phyloP scores from a whole-genome alignment of 371 early-diverging fungal genomes.

The Mortierella polycephala region DNA sequence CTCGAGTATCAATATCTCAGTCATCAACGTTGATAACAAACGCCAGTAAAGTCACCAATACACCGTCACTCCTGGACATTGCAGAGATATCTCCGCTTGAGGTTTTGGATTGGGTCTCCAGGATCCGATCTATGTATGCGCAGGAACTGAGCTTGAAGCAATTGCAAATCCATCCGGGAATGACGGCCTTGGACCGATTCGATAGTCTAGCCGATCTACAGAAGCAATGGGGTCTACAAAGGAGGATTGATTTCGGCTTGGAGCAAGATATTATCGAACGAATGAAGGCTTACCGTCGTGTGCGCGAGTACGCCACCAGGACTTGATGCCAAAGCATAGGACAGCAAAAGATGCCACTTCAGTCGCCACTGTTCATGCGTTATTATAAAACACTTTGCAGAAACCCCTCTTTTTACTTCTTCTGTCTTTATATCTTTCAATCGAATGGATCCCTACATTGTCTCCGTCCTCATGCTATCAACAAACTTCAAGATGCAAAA shows the following conservation, averaged over 20 bases:
- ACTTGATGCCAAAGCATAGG: constrained; percentile 5
- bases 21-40: neutral
- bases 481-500: too few species aligned
- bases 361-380: too few species aligned
- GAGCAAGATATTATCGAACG: constrained; percentile 52
- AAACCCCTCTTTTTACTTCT: too few species aligned
- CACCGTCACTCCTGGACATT: constrained; percentile 24
- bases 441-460: too few species aligned
- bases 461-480: too few species aligned
- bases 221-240: constrained; percentile 40
- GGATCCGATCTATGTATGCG: constrained; percentile 43
- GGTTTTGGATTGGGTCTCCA: constrained; percentile 43
- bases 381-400: too few species aligned
- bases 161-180: constrained; percentile 34
- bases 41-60: neutral
- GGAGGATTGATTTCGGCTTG: constrained; percentile 43
- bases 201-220: constrained; percentile 38
- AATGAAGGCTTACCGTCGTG: constrained; percentile 45
- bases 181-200: constrained; percentile 29
- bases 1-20: neutral
- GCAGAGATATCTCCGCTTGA: constrained; percentile 47
- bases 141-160: constrained; percentile 38
- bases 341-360: neutral
- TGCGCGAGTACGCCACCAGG: constrained; percentile 46
- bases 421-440: too few species aligned